Percentiles rank a stretch among this genome's conserved stretches.
phyloP scores from a whole-genome alignment of 2,329 filamentous ascomycete species.

The Venturia effusa region DNA sequence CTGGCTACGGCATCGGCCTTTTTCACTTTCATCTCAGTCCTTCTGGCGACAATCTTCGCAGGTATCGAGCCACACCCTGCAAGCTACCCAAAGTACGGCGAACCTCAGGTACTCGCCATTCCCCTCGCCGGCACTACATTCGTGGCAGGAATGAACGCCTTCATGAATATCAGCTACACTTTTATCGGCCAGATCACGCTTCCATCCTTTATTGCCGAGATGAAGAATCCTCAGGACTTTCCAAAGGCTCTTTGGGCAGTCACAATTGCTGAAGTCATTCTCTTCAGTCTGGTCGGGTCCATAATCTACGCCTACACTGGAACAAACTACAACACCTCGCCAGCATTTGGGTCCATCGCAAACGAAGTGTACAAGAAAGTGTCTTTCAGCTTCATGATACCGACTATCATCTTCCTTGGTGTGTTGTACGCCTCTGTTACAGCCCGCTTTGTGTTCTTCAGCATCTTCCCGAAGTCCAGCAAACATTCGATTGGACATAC shows the following conservation, averaged over 20 bases:
- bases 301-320: slow-evolving; percentile 83
- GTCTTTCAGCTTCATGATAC: slow-evolving; percentile 90
- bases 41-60: slow-evolving; percentile 74
- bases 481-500: slow-evolving; percentile 75
- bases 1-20: slow-evolving; percentile 69
- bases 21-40: slow-evolving; percentile 82
- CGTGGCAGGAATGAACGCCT: slow-evolving; percentile 72
- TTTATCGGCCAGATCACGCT: slow-evolving; percentile 94
- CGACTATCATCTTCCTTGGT: slow-evolving; percentile 84
- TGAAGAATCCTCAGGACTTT: slow-evolving; percentile 72
- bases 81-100: slow-evolving; percentile 46
- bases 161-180: slow-evolving; percentile 91
- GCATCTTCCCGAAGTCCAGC: slow-evolving; percentile 55
- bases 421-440: slow-evolving; percentile 86
- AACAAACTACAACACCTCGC: slow-evolving; percentile 77
- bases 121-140: slow-evolving; percentile 65
- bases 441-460: slow-evolving; percentile 85
- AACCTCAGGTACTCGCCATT: slow-evolving; percentile 56
- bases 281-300: slow-evolving; percentile 73
- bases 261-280: slow-evolving; percentile 75
- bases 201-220: slow-evolving; percentile 90
- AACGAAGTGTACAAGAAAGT: slow-evolving; percentile 72
- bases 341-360: slow-evolving; percentile 75
- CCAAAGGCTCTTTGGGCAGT: slow-evolving; percentile 88
- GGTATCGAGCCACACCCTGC: slow-evolving; percentile 65